Evolutionary conservation across 129 eudicot species (phyloP).

Genomic region (Centella asiatica): DNA sequence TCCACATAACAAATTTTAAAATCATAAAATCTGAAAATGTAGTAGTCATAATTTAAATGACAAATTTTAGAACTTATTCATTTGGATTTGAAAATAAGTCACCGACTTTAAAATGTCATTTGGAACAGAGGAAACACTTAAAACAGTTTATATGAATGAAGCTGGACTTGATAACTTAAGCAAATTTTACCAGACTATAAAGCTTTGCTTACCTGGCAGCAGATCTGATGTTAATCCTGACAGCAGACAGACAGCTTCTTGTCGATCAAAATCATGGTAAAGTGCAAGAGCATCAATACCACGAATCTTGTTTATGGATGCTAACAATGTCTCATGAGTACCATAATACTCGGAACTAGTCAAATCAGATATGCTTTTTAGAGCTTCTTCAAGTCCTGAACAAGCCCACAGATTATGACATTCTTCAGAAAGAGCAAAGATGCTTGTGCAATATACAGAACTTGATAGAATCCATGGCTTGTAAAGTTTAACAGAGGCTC

Average conservation of each 20-base stretch:
- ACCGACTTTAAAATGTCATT: too few species aligned
- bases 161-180: too few species aligned
- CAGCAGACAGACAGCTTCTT: constrained; percentile 43
- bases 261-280: constrained; percentile 26
- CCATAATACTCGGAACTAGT: constrained; percentile 4
- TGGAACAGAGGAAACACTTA: too few species aligned
- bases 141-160: too few species aligned
- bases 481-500: constrained; percentile 50
- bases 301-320: constrained; percentile 45
- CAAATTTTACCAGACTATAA: neutral
- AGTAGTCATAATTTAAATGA: too few species aligned
- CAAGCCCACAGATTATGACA: constrained; percentile 57
- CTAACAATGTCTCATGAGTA: constrained; percentile 24
- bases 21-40: too few species aligned
- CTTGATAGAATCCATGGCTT: constrained; percentile 54
- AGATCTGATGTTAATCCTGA: constrained; percentile 44
- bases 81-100: too few species aligned
- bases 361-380: constrained; percentile 19
- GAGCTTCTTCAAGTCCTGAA: constrained; percentile 62
- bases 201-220: constrained; percentile 45
- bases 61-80: too few species aligned
- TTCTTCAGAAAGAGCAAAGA: constrained; percentile 53
- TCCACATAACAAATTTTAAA: too few species aligned
- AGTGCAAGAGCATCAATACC: constrained; percentile 42
- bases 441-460: constrained; percentile 21